Evolutionary conservation across 73 alveolate species (phyloP), one percentile per base, ranked within the genome.

Genomic region (Strombidium stylifer): DNA sequence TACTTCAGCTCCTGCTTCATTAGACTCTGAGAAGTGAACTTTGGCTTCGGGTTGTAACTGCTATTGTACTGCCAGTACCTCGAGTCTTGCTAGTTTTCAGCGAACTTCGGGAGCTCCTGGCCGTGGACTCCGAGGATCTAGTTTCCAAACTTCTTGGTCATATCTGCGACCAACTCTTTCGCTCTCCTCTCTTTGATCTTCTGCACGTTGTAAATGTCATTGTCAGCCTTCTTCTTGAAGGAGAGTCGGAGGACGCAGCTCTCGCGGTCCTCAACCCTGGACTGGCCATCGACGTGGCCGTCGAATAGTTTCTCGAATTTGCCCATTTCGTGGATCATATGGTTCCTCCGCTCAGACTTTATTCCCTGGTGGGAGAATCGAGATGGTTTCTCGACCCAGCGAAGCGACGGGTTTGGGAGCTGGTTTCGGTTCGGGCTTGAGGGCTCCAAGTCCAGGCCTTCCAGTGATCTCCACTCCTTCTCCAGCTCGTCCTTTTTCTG

Each of bases 51-150:
- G 24, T 79, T 46, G 60, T 59, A 88, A 18, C 89, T 79, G 20
- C 70, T 73, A 27, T 67, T 67, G 52, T 69, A 51, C 64, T 83
- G 82, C 97, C 97, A 88, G 60, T 71, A 88, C 71, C 83, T 90
- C 58, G 69, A 82, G 28, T 60, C 59, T 26, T 51, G 34, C 51
- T 65, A 58, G 39, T 68, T 52, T 45, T 58, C 85, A 0, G 73
- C 26, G 55, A 58, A 87, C 53, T 74, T 69, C 12, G 96, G 96
- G 12, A 87, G 52, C 47, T 87, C 96, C 47, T 75, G 70, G 21
- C 93, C 93, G 77, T 87, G 96, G 10, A 87, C 85, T 0, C 96
- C 96, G 6, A 67, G 46, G 12, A 53, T 53, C 8, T 31, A 48
- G n/a, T 28, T 67, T 18, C 81, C 81, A 34, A 50, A 67, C 26